Evolutionary conservation across 768 basidiomycete genomes (phyloP), one percentile per base, ranked within the genome.

Genomic region (Zangia roseola): DNA sequence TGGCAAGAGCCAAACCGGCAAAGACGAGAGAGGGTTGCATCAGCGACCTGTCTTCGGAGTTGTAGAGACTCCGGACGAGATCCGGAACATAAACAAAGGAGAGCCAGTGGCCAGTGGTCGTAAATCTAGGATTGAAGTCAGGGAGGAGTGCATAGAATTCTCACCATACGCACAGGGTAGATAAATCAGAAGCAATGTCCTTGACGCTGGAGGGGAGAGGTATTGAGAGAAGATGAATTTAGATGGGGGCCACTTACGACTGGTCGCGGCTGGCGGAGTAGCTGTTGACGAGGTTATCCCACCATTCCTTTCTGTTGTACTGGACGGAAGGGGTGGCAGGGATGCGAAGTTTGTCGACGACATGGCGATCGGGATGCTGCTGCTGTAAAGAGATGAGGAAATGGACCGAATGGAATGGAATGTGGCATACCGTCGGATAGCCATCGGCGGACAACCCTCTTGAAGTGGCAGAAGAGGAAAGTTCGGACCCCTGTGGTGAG

Each of bases 21-120:
- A 83, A 74, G 39, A 91, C 75, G 49, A 91, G 79, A 0, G 87
- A 75, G 6, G 89, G 88, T 53, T 89, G 88, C 52, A 89, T 80
- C 13, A 66, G 67, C 19, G 73, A 61, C 13, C 84, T 79, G 24
- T 77, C 70, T n/a, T 74, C 74, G 2, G 79, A 73, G 55, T 77
- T 70, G 54, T 68, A 72, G 40, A 91, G 65, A 47, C 71, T 75
- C 43, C 73, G 71, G 51, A 80, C 63, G 57, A 90, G 77, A 34
- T 74, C 72, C 12, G 73, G 69, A 16, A 81, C 62, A 59, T 87
- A 80, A 55, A 91, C 72, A 62, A 89, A 88, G 10, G 79, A 83
- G 36, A 91, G 74, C 73, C 80, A 82, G 52, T 86, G 80, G 19
- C 77, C 79, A 23, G 81, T 81, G 46, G 82, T 79, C 20, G 73